phyloP scores from a whole-genome alignment of 2,329 filamentous ascomycete species.

The Pseudopyricularia javanii region DNA sequence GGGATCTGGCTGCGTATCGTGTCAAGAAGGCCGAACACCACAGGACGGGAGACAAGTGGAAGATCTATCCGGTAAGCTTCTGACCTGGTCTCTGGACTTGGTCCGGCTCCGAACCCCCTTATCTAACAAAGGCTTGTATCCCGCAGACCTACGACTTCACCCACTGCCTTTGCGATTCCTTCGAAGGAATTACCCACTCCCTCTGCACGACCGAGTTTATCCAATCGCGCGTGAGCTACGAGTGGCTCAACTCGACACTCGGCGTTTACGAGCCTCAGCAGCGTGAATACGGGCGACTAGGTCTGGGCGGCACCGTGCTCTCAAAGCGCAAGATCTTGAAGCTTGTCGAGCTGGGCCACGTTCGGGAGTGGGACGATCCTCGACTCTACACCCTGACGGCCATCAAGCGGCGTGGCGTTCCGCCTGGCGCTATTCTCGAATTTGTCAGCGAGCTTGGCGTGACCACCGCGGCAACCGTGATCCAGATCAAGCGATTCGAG shows the following conservation, averaged over 20 bases:
- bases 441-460: slow-evolving; percentile 90
- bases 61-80: slow-evolving; percentile 58
- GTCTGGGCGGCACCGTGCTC: slow-evolving; percentile 72
- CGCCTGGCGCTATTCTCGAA: slow-evolving; percentile 75
- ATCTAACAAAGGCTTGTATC: neutral
- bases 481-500: slow-evolving; percentile 74
- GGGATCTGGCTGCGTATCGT: slow-evolving; percentile 87
- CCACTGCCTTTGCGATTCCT: slow-evolving; percentile 82
- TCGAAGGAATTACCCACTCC: slow-evolving; percentile 84
- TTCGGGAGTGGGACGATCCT: slow-evolving; percentile 85
- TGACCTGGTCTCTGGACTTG: neutral
- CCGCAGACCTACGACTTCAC: slow-evolving; percentile 71
- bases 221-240: slow-evolving; percentile 73
- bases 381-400: slow-evolving; percentile 79
- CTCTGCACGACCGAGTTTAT: slow-evolving; percentile 91
- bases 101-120: neutral
- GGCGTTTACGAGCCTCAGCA: slow-evolving; percentile 90
- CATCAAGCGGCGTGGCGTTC: slow-evolving; percentile 72
- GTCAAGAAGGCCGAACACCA: slow-evolving; percentile 61
- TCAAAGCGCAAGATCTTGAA: slow-evolving; percentile 76
- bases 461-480: slow-evolving; percentile 68
- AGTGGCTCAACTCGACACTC: slow-evolving; percentile 72
- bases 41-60: slow-evolving; percentile 73
- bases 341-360: slow-evolving; percentile 64
- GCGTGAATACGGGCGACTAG: slow-evolving; percentile 62